Percentiles rank a stretch among this genome's conserved stretches.
Conservation (phyloP, 2,329 filamentous ascomycete species). For the Colletotrichum aenigma region DNA sequence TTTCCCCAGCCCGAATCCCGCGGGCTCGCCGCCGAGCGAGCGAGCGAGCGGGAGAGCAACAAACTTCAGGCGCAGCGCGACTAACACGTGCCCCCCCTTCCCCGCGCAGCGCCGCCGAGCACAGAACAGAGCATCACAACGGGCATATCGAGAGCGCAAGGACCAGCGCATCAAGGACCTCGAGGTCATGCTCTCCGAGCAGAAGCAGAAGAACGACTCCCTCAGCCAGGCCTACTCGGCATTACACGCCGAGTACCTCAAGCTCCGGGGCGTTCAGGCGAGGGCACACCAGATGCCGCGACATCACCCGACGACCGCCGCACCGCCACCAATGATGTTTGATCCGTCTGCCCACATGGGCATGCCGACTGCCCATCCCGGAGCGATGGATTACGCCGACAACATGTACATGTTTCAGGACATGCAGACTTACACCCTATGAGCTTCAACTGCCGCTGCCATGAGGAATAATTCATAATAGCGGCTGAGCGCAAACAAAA, state of each 20-base stretch:
- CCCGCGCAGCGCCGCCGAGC: conserved; percentile 31
- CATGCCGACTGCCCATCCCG: conserved; percentile 20
- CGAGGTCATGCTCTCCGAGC: conserved; percentile 57
- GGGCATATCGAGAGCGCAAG: conserved; percentile 35
- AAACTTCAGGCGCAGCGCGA: neutral
- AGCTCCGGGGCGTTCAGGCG: conserved; percentile 29
- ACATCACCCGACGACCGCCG: neutral
- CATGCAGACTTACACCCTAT: conserved; percentile 25
- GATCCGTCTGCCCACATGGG: conserved; percentile 11
- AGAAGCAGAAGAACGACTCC: conserved; percentile 59
- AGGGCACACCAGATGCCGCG: conserved; percentile 12
- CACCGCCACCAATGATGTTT: conserved; percentile 15
- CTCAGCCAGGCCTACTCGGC: conserved; percentile 57
- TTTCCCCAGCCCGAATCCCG: neutral
- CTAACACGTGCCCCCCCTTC: neutral
- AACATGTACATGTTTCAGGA: conserved; percentile 35
- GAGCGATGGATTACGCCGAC: conserved; percentile 27
- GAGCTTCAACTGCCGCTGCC: neutral
- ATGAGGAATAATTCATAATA: neutral
- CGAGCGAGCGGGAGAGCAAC: neutral
- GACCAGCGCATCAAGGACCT: conserved; percentile 69
- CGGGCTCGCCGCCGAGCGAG: neutral
- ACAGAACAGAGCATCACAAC: conserved; percentile 35
- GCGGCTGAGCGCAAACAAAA: neutral
- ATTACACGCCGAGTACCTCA: conserved; percentile 50